These are phyloP conservation scores for Aspergillus transmontanensis DNA, from an alignment of 2,329 filamentous ascomycete species.

Conservation along the genomic window DNA sequence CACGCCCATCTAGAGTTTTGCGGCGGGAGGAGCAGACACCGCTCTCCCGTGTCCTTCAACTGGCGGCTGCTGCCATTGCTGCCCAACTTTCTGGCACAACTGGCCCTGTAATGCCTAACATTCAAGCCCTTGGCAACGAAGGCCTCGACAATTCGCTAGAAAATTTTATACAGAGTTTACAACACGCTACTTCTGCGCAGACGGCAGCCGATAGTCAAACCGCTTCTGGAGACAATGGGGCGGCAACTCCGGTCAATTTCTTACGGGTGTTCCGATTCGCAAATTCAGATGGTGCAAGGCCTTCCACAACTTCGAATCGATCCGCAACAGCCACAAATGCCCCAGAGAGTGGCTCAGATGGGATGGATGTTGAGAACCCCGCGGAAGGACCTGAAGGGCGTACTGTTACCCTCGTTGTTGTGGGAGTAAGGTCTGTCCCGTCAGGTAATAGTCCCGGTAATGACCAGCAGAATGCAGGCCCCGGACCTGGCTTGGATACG, in stretches of 20 bases:
- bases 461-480: conserved; percentile 47
- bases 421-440: conserved; percentile 68
- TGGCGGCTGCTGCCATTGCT: conserved; percentile 66
- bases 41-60: conserved; percentile 62
- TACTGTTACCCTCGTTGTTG: conserved; percentile 70
- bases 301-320: conserved; percentile 24
- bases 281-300: conserved; percentile 47
- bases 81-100: conserved; percentile 66
- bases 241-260: conserved; percentile 64
- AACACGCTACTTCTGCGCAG: conserved; percentile 63
- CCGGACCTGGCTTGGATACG: conserved; percentile 47
- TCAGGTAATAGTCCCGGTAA: conserved; percentile 50
- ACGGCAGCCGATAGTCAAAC: conserved; percentile 42
- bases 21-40: conserved; percentile 64
- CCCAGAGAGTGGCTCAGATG: conserved; percentile 29
- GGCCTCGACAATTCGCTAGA: conserved; percentile 65
- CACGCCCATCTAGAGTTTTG: conserved; percentile 56
- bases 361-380: conserved; percentile 44
- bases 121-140: conserved; percentile 56
- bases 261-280: conserved; percentile 70
- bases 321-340: conserved; percentile 29
- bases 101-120: conserved; percentile 57
- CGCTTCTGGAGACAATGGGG: conserved; percentile 41
- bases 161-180: conserved; percentile 63
- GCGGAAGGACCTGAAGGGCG: conserved; percentile 53